Conservation (phyloP, 2,329 filamentous ascomycete genomes). For the Kalmusia sp. region DNA sequence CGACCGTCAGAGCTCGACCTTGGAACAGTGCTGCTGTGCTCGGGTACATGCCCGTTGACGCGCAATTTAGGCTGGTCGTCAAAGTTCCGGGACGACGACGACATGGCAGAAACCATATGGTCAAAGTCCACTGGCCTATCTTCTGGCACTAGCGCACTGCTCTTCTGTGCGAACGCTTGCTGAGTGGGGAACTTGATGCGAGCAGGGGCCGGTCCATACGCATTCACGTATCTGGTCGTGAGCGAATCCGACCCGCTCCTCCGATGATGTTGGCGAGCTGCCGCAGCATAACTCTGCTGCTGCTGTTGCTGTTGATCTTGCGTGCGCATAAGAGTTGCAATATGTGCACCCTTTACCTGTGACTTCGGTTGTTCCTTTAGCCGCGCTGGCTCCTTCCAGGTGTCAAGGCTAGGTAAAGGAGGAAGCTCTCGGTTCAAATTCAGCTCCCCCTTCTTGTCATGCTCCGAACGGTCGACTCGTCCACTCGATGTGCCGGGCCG, state of each 20-base stretch:
- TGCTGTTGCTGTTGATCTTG: slow-evolving; percentile 33
- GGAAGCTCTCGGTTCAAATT: slow-evolving; percentile 58
- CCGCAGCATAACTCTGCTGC: slow-evolving; percentile 36
- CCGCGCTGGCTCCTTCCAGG: slow-evolving; percentile 37
- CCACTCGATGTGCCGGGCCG: slow-evolving; percentile 39
- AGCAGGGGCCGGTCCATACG: slow-evolving; percentile 18
- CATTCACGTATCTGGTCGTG: slow-evolving; percentile 29
- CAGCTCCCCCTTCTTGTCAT: slow-evolving; percentile 39
- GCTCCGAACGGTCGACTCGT: slow-evolving; percentile 29
- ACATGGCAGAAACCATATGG: slow-evolving; percentile 34
- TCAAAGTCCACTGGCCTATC: slow-evolving; percentile 22
- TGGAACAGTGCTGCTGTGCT: slow-evolving; percentile 20
- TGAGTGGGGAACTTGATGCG: slow-evolving; percentile 20
- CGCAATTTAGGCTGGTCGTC: slow-evolving; percentile 23
- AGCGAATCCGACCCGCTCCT: slow-evolving; percentile 39
- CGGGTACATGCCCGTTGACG: slow-evolving; percentile 23
- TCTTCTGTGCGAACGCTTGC: slow-evolving; percentile 14
- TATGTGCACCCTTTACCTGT: slow-evolving; percentile 34
- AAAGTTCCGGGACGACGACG: slow-evolving; percentile 26
- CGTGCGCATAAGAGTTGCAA: slow-evolving; percentile 45
- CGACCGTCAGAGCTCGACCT: slow-evolving; percentile 31
- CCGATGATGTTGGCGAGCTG: slow-evolving; percentile 33
- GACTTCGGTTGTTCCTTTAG: slow-evolving; percentile 23
- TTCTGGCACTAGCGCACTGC: background rate
- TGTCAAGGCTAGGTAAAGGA: slow-evolving; percentile 55